phyloP scores from a whole-genome alignment of 108 stramenopile genomes.

The Fragilariopsis cylindrus region DNA sequence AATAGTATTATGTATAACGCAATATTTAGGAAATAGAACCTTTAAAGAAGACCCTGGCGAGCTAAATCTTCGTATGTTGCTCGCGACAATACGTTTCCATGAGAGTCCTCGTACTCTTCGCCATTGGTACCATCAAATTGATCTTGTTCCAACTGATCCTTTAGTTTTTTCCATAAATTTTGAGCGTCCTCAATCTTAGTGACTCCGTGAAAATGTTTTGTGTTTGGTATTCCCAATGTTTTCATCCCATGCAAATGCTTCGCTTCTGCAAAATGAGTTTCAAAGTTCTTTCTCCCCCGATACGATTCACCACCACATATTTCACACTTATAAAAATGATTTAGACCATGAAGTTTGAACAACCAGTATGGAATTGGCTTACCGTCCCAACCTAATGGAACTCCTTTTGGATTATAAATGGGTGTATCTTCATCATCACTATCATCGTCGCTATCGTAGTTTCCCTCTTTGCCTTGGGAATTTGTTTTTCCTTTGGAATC shows the following conservation, averaged over 20 bases:
- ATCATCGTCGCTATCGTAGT: conserved; percentile 64
- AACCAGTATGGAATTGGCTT: conserved; percentile 99
- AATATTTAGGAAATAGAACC: neutral
- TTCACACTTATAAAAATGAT: conserved; percentile 96
- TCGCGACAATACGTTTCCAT: conserved; percentile 95
- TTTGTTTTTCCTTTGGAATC: conserved; percentile 34
- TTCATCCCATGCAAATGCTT: conserved; percentile 98
- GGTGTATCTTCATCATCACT: conserved; percentile 92
- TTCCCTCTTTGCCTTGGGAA: conserved; percentile 40
- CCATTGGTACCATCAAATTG: conserved; percentile 82
- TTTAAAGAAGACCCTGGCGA: conserved; percentile 90
- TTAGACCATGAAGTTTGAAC: conserved; percentile 99
- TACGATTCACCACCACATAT: conserved; percentile 98
- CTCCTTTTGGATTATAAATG: conserved; percentile 98
- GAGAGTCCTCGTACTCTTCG: conserved; percentile 98
- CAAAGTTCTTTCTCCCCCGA: conserved; percentile 92
- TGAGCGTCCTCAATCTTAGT: conserved; percentile 96
- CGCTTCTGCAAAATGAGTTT: conserved; percentile 96
- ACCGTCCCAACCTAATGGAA: conserved; percentile 98
- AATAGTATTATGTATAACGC: no score
- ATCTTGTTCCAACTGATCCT: conserved; percentile 67
- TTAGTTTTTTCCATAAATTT: conserved; percentile 87
- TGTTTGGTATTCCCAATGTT: conserved; percentile 97
- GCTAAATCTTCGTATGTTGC: conserved; percentile 95
- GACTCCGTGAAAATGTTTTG: conserved; percentile 98